Percentiles rank a stretch among this genome's conserved stretches.
Conservation (phyloP, 768 basidiomycete species). For the Tricholoma flavovirens region DNA sequence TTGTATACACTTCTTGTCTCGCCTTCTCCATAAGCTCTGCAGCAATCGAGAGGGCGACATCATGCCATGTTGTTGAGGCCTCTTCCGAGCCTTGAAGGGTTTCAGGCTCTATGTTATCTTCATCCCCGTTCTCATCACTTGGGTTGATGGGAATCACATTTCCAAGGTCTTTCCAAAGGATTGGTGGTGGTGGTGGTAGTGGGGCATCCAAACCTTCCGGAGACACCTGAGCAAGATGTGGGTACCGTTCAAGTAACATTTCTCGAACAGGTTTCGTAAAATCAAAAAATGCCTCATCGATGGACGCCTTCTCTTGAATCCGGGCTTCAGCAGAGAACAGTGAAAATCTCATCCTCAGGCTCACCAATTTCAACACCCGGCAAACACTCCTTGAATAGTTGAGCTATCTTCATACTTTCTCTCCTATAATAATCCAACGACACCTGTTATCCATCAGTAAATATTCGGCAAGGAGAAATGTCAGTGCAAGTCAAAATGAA, state of each 20-base stretch:
- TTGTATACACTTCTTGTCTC: constrained; percentile 56
- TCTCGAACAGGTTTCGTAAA: constrained; percentile 79
- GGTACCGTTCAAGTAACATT: constrained; percentile 65
- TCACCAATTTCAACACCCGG: constrained; percentile 79
- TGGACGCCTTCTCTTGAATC: constrained; percentile 85
- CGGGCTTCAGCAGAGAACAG: background rate
- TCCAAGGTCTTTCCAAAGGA: constrained; percentile 58
- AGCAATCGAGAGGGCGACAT: constrained; percentile 83
- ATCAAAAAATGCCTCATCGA: constrained; percentile 96
- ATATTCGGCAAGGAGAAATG: background rate
- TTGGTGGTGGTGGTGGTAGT: constrained; percentile 64
- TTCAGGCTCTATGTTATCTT: background rate
- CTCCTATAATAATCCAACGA: constrained; percentile 90
- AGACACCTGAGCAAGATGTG: constrained; percentile 70
- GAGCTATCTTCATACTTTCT: constrained; percentile 84
- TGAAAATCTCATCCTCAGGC: background rate
- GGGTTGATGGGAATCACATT: constrained; percentile 54
- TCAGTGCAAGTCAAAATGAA: constrained; percentile 19
- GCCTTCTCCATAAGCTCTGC: constrained; percentile 82
- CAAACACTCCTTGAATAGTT: constrained; percentile 73
- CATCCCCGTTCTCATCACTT: background rate
- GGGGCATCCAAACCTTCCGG: constrained; percentile 70
- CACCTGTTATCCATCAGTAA: constrained; percentile 48
- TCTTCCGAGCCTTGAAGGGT: constrained; percentile 22
- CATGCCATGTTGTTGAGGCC: constrained; percentile 70